Evolutionary conservation across 208 protist species (phyloP), one percentile per base, ranked within the genome.

Genomic region (Phytomonas francai): DNA sequence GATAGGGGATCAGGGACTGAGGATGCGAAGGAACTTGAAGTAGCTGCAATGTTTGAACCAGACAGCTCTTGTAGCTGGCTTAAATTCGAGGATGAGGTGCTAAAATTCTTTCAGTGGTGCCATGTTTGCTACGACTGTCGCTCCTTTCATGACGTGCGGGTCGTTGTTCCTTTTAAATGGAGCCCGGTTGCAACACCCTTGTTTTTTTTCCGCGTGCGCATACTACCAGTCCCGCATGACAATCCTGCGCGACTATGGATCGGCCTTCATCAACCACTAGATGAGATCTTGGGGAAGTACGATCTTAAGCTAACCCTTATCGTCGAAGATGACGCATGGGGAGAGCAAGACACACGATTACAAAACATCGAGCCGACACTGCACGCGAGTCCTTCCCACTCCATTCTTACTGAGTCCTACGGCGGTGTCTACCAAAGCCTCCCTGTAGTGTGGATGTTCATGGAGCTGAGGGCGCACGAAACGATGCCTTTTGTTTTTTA

Each of bases 101-200:
- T 80, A 12, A 64, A 71, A 9, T 61, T 74, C 36, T 89, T 86
- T 45, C 64, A 73, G 27, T 34, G 30, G 30, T 83, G 81, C 70
- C 73, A 87, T 68, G 80, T 82, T 39, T 81, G 80, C 78, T 89
- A 84, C 49, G 84, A 89, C 72, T 87, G 80, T 63, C 77, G 84
- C 16, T 78, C 75, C 34, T 89, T 77, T 61, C 78, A 86, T 62
- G 84, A 89, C 65, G 76, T 79, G 29, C 84, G 84, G 22, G 51
- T 79, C 7, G 70, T 81, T 7, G 63, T 89, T 29, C 33, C 30
- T 2, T 86, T 89, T 32, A 1, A 22, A 28, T 78, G 74, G 0
- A 36, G 59, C 6, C 62, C 60, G 39, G 72, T 73, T 3, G 70
- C 71, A 33, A 64, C 78, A 25, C 78, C 84, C 28, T 28, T 31